Evolutionary conservation across 73 alveolate species (phyloP), one percentile per base, ranked within the genome.

Genomic region (Paramecium primaurelia): DNA sequence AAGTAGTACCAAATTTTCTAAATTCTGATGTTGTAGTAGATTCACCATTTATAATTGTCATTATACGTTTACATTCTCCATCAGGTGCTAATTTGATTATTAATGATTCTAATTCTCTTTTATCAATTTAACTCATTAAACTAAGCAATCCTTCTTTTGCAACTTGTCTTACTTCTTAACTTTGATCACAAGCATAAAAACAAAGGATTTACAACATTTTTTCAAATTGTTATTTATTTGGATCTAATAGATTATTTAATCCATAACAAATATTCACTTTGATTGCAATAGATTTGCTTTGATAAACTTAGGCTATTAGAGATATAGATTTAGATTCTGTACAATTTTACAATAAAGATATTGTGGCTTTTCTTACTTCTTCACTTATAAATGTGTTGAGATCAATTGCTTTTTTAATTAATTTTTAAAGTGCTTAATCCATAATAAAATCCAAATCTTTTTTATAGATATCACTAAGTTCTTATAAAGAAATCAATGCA

Each of bases 401-500:
- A 45, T 89, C 94, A 20, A 71, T 59, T 1, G 92, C 94, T 37
- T 89, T 89, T 38, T 71, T 89, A 12, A 89, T 58, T 45, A 89
- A n/a, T 34, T 89, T 89, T 34, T 77, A 14, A 3, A 71, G 25
- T 42, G 77, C 88, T 32, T 58, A 22, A 44, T 89, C 94, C 58
- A 77, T 9, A 1, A 59, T 83, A 32, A 68, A 28, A 89, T 89
- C 94, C 12, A 89, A 60, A 28, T 59, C 77, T 71, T 59, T 89
- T 38, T 89, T 89, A 18, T 45, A 59, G 36, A 51, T 71, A 25
- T 71, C 94, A 40, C 86, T 40, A 16, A 89, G 47, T 28, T 89
- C 94, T n/a, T 77, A 40, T 12, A 89, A 38, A 9, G 94, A 58
- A 2, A 89, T 89, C 84, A 89, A 71, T 12, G 94, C 94, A 89